Conservation (phyloP, 176 grass and related monocot genomes). For the Musa schizocarpa region DNA sequence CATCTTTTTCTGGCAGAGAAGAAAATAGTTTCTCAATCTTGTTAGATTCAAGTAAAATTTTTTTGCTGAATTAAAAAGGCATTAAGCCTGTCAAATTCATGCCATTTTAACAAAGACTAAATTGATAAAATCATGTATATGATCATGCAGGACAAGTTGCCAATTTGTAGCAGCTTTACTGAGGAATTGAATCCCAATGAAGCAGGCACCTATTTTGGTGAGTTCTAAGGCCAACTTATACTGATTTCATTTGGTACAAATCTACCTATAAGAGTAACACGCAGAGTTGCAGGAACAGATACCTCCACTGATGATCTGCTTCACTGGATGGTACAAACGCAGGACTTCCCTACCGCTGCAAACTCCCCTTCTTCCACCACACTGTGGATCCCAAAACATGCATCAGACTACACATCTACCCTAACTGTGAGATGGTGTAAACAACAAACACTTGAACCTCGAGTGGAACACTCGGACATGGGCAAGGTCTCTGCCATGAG, state of each 20-base stretch:
- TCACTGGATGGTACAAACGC: constrained; percentile 34
- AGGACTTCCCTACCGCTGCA: constrained; percentile 14
- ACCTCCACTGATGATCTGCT: neutral
- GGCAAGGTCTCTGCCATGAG: constrained; percentile 35
- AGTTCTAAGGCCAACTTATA: neutral
- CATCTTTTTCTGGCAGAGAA: too few species aligned
- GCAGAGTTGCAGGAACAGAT: neutral
- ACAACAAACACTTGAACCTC: constrained; percentile 6
- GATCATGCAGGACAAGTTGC: too few species aligned
- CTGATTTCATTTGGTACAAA: neutral
- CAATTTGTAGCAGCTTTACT: too few species aligned
- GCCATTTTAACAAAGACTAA: too few species aligned
- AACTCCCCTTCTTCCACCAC: constrained; percentile 17
- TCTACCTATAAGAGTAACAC: neutral
- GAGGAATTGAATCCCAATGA: too few species aligned
- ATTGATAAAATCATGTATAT: too few species aligned
- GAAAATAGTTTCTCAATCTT: too few species aligned
- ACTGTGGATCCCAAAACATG: constrained; percentile 4
- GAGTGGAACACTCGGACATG: constrained; percentile 31
- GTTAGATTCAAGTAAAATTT: too few species aligned
- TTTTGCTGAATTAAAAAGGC: too few species aligned
- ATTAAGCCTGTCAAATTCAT: too few species aligned
- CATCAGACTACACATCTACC: neutral
- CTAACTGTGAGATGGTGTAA: neutral
- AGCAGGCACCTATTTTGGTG: neutral